Base-by-base conservation (phyloP, 169 alveolate genomes). In the Eimeria mitis region DNA sequence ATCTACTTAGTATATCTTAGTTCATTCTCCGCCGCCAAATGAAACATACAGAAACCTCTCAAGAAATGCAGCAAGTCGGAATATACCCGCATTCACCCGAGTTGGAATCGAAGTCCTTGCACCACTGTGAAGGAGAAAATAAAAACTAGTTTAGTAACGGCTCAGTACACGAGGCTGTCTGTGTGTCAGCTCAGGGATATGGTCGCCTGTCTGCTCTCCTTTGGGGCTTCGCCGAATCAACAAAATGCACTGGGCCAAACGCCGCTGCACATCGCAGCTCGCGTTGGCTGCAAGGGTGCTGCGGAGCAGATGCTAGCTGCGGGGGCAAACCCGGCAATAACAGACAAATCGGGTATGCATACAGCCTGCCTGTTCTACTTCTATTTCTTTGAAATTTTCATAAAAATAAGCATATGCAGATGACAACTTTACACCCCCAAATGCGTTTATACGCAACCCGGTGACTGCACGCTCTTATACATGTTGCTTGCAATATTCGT, bases 201-300 rank as follows among this genome's bases (percentile, higher is more conserved):
- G 89, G 49, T 79, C 4, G 37, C 89, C 25, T 79, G 25, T 52
- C 49, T 79, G 25, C 47, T 79, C 2, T 42, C 89, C 49, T 79
- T 79, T 49, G 89, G 89, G 2, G 95, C 90, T 16, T 83, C 84
- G 16, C 89, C 89, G 13, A 90, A 75, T 44, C 89, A 40, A 34
- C 95, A 90, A 78, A 68, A 90, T 71, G 49, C 54, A 52, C 40
- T 90, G 14, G 95, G 95, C 14, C 95, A 68, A 21, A 90, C 95
- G 7, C 95, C 95, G 23, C 90, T 90, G 40, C 95, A 90, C 47
- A 54, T 75, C 9, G 95, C 95, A 1, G 84, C 89, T 34, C 89
- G 95, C n/a, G 63, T 54, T 28, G 95, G 95, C 1, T n/a, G 70
- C 34, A 42, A 52, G 1, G 90, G 37, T 9, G 71, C 84, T 28